These are phyloP conservation scores for Sphaerostilbella broomeana DNA, from an alignment of 2,329 filamentous ascomycete species.

Conservation along the genomic window DNA sequence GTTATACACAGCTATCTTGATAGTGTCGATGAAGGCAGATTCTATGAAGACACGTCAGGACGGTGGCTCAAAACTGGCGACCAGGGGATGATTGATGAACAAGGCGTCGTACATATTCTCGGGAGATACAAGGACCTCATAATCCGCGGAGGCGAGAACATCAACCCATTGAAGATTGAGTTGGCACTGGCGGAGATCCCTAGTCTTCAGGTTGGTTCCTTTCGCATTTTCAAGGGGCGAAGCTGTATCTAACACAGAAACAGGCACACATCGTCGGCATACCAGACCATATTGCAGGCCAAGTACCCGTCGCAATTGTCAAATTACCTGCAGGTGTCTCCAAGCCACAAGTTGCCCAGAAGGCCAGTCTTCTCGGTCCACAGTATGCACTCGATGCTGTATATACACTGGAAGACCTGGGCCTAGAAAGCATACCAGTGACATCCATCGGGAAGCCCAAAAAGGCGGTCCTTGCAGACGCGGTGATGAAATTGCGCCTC, in stretches of 20 bases:
- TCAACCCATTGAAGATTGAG: conserved; percentile 34
- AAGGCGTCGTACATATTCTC: conserved; percentile 33
- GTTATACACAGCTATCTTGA: conserved; percentile 31
- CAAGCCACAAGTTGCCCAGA: conserved; percentile 27
- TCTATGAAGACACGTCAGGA: conserved; percentile 30
- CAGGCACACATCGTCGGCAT: conserved; percentile 37
- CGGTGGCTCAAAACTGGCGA: conserved; percentile 37
- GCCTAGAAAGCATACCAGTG: conserved; percentile 30
- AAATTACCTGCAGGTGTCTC: conserved; percentile 23
- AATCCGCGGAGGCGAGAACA: conserved; percentile 40
- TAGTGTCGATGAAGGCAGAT: conserved; percentile 21
- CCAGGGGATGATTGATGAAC: conserved; percentile 31
- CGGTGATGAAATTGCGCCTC: conserved; percentile 17
- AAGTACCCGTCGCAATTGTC: conserved; percentile 41
- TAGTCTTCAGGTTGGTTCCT: conserved; percentile 26
- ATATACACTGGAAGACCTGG: conserved; percentile 36
- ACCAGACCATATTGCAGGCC: conserved; percentile 38
- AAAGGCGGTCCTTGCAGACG: conserved; percentile 30
- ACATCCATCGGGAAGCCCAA: conserved; percentile 40
- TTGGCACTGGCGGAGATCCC: conserved; percentile 28
- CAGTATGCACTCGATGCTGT: conserved; percentile 35
- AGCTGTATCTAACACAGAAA: conserved; percentile 5
- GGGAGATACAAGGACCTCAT: conserved; percentile 41
- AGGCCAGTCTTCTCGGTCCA: conserved; percentile 27
- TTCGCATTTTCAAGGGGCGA: too few relatives aligned